phyloP scores from a whole-genome alignment of 768 basidiomycete species.

The Boletus edulis region DNA sequence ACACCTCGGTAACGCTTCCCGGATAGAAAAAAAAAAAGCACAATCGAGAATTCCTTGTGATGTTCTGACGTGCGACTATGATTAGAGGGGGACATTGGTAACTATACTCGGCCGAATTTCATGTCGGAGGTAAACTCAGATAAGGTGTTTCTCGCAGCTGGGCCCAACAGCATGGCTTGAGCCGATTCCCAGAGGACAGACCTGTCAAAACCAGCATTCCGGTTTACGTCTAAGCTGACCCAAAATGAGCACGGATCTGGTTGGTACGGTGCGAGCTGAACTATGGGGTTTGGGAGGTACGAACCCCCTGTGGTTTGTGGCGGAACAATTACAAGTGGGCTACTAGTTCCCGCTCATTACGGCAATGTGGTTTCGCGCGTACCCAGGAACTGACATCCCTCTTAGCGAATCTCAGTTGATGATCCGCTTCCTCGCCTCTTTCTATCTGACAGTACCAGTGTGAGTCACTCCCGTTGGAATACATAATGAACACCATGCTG shows the following conservation, averaged over 20 bases:
- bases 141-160: conserved; percentile 10
- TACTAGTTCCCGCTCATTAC: conserved; percentile 21
- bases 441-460: not conserved
- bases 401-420: conserved; percentile 21
- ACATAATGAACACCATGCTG: conserved; percentile 11
- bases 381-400: conserved; percentile 20
- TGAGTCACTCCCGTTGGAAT: conserved; percentile 1
- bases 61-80: conserved; percentile 19
- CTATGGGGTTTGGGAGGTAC: conserved; percentile 3
- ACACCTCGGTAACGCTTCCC: conserved; percentile 30
- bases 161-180: no score
- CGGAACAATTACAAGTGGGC: conserved; percentile 17
- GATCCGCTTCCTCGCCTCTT: conserved; percentile 18
- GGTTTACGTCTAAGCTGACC: conserved; percentile 16
- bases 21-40: conserved; percentile 20
- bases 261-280: not conserved
- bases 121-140: conserved; percentile 15
- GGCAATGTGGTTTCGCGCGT: conserved; percentile 18
- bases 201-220: not conserved
- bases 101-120: conserved; percentile 16
- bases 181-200: not conserved
- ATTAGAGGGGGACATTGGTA: conserved; percentile 10
- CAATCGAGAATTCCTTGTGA: conserved; percentile 17
- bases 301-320: conserved; percentile 13
- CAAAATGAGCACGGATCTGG: not conserved